These are phyloP conservation scores for Vitis riparia DNA, from an alignment of 164 flowering plant species.

Conservation along the genomic window DNA sequence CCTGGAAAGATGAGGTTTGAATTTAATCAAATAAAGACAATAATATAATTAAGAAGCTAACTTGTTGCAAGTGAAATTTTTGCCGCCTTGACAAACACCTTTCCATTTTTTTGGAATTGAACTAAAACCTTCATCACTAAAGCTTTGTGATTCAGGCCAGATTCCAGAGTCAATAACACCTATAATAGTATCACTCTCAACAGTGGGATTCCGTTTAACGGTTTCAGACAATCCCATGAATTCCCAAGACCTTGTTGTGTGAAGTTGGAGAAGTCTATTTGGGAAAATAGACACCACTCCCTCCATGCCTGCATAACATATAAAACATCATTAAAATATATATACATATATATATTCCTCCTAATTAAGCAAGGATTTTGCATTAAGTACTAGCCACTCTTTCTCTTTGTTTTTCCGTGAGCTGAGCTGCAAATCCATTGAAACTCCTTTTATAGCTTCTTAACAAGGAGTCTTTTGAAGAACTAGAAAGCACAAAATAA, in stretches of 20 bases:
- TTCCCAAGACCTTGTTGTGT: conserved; percentile 52
- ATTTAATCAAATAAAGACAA: too few relatives aligned
- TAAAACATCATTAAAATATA: not conserved
- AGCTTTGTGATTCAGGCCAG: conserved; percentile 34
- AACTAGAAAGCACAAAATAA: not conserved
- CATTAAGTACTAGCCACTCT: conserved; percentile 16
- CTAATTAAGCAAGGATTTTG: not conserved
- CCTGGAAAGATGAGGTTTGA: too few relatives aligned
- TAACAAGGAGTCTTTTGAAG: conserved; percentile 2
- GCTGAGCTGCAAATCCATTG: conserved; percentile 34
- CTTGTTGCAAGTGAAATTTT: conserved; percentile 39
- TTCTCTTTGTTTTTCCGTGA: conserved; percentile 16
- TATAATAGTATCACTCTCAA: conserved; percentile 33
- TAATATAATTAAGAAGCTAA: not conserved
- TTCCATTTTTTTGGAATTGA: conserved; percentile 36
- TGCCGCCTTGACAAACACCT: conserved; percentile 28
- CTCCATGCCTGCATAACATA: conserved; percentile 23
- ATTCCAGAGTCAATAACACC: conserved; percentile 33
- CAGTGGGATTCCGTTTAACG: not conserved
- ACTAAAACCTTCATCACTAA: conserved; percentile 24
- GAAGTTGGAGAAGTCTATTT: conserved; percentile 10
- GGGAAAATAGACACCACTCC: conserved; percentile 43
- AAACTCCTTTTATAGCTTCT: conserved; percentile 28
- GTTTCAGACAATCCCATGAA: conserved; percentile 29
- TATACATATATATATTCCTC: too few relatives aligned